Evolutionary conservation across 1,284 basidiomycete species (phyloP), one percentile per base, ranked within the genome.

Genomic region (Stereum hirsutum): DNA sequence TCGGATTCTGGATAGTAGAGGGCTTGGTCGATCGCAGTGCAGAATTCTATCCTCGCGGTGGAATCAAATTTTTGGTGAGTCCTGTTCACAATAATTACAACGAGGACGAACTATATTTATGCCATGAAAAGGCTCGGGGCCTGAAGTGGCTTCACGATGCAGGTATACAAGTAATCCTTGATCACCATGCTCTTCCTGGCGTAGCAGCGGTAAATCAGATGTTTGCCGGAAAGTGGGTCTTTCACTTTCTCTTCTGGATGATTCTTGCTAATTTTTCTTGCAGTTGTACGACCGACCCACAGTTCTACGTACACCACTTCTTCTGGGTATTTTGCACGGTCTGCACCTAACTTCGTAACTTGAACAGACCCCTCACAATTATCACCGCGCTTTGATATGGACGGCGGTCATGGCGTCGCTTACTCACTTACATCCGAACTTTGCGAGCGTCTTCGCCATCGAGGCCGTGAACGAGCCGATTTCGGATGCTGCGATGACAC

Each of bases 1-100:
- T 89, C 20, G 85, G 86, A 0, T 89, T 81, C 55, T 89, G 86
- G 86, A 79, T 89, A 36, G 62, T 89, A 12, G 86, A 89, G 56
- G 66, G 64, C 6, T 63, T 89, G 6, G 85, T 89, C 0, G 56
- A 86, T 54, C 68, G 78, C 4, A 54, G 57, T 0, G 67, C 60
- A 2, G 86, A 89, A 54, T 72, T 67, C 36, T 89, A 72, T 53
- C 78, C 84, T 12, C 70, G 74, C 28, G 85, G 86, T 15, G 86
- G 86, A 21, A 68, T 88, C 31, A 46, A 56, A 6, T 70, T 79
- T 45, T 66, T 89, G 26, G 84, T 83, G 45, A 39, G 72, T 51
- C 19, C 37, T 12, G 3, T 28, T 10, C 15, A 4, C 11, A 32
- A 17, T 32, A 46, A 7, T 27, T 39, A 24, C 20, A 32, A 23